Evolutionary conservation across 306 rosid species (phyloP).

Genomic region (Fagus crenata): DNA sequence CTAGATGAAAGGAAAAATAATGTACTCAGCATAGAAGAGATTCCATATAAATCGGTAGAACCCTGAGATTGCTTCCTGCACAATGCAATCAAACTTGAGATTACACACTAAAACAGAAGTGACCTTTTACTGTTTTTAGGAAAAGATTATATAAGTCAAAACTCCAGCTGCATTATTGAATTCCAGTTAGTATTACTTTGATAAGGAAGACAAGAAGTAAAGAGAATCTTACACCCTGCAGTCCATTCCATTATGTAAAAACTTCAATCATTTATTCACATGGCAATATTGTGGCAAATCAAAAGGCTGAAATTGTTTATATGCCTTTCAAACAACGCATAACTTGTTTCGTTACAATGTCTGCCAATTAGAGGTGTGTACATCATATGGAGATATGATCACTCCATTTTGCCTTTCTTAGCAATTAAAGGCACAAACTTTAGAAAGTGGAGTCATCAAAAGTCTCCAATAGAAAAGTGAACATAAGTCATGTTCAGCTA

Average conservation of each 20-base stretch:
- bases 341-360: no score
- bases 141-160: background rate
- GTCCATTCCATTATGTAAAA: background rate
- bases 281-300: background rate
- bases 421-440: background rate
- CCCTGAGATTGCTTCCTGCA: constrained; percentile 86
- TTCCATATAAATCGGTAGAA: constrained; percentile 95
- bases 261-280: background rate
- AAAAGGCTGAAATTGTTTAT: background rate
- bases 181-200: background rate
- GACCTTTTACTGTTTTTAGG: background rate
- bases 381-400: background rate
- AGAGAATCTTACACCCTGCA: background rate
- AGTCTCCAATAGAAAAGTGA: background rate
- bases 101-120: background rate
- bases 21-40: constrained; percentile 86
- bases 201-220: background rate
- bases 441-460: background rate
- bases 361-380: no score
- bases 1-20: constrained; percentile 83
- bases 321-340: background rate
- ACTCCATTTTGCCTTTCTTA: background rate
- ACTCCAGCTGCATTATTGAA: background rate
- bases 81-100: constrained; percentile 27
- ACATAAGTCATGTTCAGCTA: background rate